A percentile compares a stretch with the other conserved stretches of the same genome.
These are phyloP conservation scores for Quercus berberidifolia DNA, from an alignment of 306 rosid species.

Conservation along the genomic window DNA sequence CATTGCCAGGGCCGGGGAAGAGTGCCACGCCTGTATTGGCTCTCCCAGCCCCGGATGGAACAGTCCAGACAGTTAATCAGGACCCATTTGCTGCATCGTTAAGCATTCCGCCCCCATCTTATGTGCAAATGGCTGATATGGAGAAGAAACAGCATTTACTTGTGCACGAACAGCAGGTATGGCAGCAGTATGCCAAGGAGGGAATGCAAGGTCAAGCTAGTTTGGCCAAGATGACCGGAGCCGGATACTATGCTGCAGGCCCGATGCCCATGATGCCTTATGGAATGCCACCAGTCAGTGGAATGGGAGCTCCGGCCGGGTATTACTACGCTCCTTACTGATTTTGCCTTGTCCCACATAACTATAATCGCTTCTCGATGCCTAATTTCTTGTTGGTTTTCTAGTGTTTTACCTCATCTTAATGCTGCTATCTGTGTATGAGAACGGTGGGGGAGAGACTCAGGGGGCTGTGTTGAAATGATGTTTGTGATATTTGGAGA, in stretches of 20 bases:
- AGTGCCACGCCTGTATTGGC: slow-evolving; percentile 75
- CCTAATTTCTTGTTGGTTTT: slow-evolving; percentile 42
- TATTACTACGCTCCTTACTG: slow-evolving; percentile 76
- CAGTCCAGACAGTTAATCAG: slow-evolving; percentile 79
- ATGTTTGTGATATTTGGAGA: slow-evolving; percentile 31
- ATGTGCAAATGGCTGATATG: slow-evolving; percentile 97
- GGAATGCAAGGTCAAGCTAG: slow-evolving; percentile 98
- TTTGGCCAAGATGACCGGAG: slow-evolving; percentile 59
- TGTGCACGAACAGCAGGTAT: slow-evolving; percentile 75
- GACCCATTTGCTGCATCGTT: slow-evolving; percentile 91
- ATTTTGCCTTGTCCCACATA: slow-evolving; percentile 29
- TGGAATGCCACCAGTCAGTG: slow-evolving; percentile 84
- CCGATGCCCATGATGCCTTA: slow-evolving; percentile 62
- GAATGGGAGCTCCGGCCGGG: slow-evolving; percentile 76
- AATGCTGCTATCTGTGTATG: slow-evolving; percentile 53
- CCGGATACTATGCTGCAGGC: slow-evolving; percentile 54
- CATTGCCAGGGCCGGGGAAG: slow-evolving; percentile 76
- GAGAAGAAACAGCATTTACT: slow-evolving; percentile 88
- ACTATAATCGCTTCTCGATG: slow-evolving; percentile 35
- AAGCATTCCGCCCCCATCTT: slow-evolving; percentile 81
- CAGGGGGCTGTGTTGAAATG: slow-evolving; percentile 40
- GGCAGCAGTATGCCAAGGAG: slow-evolving; percentile 84
- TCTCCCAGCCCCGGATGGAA: slow-evolving; percentile 97
- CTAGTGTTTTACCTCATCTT: slow-evolving; percentile 36
- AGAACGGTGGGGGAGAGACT: slow-evolving; percentile 37